Percentiles rank a stretch among this genome's conserved stretches.
These are phyloP conservation scores for Fusarium xyrophilum DNA, from an alignment of 2,329 filamentous ascomycete species.

Conservation along the genomic window DNA sequence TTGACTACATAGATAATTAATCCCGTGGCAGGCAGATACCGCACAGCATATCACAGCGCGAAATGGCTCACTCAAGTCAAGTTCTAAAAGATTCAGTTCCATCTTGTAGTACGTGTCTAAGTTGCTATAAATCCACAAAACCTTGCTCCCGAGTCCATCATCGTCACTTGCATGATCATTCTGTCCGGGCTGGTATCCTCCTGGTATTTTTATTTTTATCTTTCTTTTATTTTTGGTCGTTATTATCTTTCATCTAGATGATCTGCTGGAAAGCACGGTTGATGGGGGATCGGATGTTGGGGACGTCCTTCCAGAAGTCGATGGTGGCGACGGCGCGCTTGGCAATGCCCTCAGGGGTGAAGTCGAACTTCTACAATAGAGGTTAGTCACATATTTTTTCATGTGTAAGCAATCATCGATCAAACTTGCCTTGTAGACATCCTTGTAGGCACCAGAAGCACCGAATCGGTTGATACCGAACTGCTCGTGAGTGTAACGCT, in stretches of 20 bases:
- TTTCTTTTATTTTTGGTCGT: constrained; percentile 25
- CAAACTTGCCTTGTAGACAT: constrained; percentile 86
- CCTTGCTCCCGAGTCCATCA: constrained; percentile 39
- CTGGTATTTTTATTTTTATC: constrained; percentile 22
- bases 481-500: constrained; percentile 99
- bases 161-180: constrained; percentile 40
- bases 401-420: not conserved
- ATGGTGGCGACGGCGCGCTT: constrained; percentile 93
- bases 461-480: constrained; percentile 99
- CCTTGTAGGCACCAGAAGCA: constrained; percentile 95
- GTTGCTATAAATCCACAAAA: constrained; percentile 34
- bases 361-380: constrained; percentile 87
- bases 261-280: constrained; percentile 98
- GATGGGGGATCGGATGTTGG: constrained; percentile 90
- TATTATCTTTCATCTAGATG: constrained; percentile 65
- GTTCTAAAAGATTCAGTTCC: constrained; percentile 40
- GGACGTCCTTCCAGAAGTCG: constrained; percentile 94
- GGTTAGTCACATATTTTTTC: constrained; percentile 46
- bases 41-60: constrained; percentile 2
- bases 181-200: constrained; percentile 20
- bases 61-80: not conserved
- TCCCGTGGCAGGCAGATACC: constrained; percentile 6
- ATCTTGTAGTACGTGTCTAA: constrained; percentile 40
- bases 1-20: constrained; percentile 15
- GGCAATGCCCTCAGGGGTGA: constrained; percentile 94